phyloP scores from a whole-genome alignment of 345 rosid genomes.

The Nasturtium officinale region DNA sequence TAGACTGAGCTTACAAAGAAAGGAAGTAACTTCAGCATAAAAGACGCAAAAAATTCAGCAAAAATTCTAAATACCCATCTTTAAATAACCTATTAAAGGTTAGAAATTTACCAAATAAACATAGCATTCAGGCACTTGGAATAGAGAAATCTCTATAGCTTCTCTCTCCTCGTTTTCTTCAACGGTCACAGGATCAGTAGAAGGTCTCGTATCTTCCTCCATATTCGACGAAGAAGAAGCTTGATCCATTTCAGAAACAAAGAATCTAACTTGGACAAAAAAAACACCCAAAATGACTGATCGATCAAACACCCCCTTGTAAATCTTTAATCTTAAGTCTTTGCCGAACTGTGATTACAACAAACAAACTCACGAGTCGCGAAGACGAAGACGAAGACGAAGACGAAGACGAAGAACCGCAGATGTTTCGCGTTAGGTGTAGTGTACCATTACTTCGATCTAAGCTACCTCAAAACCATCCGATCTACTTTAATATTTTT shows the following conservation, averaged over 20 bases:
- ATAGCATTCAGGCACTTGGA: conserved; percentile 91
- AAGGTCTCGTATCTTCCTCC: conserved; percentile 47
- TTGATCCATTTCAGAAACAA: conserved; percentile 40
- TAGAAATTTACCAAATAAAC: conserved; percentile 68
- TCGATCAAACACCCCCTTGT: conserved; percentile 9
- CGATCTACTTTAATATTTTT: neutral
- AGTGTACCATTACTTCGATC: conserved; percentile 29
- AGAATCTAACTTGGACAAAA: neutral
- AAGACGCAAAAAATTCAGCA: conserved; percentile 2
- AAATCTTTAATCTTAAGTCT: conserved; percentile 10
- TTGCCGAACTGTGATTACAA: conserved; percentile 9
- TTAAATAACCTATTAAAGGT: neutral
- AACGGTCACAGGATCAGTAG: conserved; percentile 35
- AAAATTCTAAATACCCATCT: conserved; percentile 17
- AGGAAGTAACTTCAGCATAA: conserved; percentile 7
- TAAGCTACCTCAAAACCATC: conserved; percentile 12
- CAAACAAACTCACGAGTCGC: conserved; percentile 17
- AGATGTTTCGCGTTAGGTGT: conserved; percentile 37
- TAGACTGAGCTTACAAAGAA: conserved; percentile 8
- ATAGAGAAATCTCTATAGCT: conserved; percentile 71
- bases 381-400: conserved; percentile 43
- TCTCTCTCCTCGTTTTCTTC: conserved; percentile 61
- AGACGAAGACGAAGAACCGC: conserved; percentile 41
- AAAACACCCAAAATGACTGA: conserved; percentile 16
- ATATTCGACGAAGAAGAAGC: conserved; percentile 38